Conservation (phyloP, 306 rosid genomes). For the Cyamopsis tetragonoloba region DNA sequence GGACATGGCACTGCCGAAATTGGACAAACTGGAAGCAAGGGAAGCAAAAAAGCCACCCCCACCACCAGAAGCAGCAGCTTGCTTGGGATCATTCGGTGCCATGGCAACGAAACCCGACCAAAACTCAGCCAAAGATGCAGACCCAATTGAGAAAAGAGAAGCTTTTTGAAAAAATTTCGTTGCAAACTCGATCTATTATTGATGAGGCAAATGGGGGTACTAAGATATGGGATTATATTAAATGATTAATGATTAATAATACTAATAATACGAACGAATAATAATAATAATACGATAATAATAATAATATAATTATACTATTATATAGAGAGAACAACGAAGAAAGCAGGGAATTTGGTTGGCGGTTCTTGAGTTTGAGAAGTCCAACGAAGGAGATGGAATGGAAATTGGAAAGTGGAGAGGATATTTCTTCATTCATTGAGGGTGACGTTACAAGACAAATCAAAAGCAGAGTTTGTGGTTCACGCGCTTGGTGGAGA, state of each 20-base stretch:
- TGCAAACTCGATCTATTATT: slow-evolving; percentile 30
- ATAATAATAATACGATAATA: neutral
- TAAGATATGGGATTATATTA: neutral
- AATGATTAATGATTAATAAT: neutral
- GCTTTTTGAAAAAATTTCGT: neutral
- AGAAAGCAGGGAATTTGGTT: slow-evolving; percentile 35
- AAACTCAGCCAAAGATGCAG: slow-evolving; percentile 13
- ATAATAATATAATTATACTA: neutral
- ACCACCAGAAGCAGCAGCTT: slow-evolving; percentile 26
- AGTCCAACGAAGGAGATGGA: slow-evolving; percentile 28
- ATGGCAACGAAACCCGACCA: slow-evolving; percentile 30
- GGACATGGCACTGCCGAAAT: slow-evolving; percentile 52
- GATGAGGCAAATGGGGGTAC: neutral
- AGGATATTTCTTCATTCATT: neutral
- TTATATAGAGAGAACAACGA: slow-evolving; percentile 36
- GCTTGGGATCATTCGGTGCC: slow-evolving; percentile 69
- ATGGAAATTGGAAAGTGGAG: neutral
- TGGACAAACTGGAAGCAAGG: slow-evolving; percentile 61
- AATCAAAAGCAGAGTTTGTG: neutral
- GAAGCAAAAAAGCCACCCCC: slow-evolving; percentile 67
- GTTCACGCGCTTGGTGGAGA: neutral
- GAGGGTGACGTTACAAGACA: neutral
- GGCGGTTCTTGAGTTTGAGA: slow-evolving; percentile 57
- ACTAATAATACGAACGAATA: too few species aligned
- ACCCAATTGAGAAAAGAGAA: slow-evolving; percentile 19